Evolutionary conservation across 495 filamentous ascomycete species (phyloP), one percentile per base, ranked within the genome.

Genomic region (Neurospora terricola): DNA sequence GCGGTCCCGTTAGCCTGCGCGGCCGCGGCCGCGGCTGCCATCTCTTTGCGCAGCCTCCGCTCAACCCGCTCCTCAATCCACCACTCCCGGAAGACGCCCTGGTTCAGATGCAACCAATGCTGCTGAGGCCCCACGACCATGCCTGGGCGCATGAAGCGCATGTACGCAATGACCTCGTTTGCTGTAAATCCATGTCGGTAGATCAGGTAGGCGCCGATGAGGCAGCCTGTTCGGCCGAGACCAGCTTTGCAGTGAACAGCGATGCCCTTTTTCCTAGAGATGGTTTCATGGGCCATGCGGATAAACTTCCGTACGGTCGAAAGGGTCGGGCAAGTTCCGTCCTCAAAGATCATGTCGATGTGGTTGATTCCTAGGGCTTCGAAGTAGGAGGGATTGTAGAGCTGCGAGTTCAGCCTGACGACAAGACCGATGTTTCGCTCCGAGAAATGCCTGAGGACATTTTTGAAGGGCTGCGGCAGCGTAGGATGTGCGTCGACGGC

Each of bases 71-170:
- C 96, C 80, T 97, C 95, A 70, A 92, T 89, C 94, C 94, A 99
- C 96, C 96, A 99, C 78, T 98, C 93, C 14, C 96, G 90, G 89
- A 99, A 99, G 27, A 91, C 88, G 14, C 91, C 91, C 83, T 99
- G 96, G 84, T 99, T 97, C 72, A 98, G 90, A 79, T 98, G 96
- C 21, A 99, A 87, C 96, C 96, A 99, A 81, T 99, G 96, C 81
- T 99, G 96, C 78, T 99, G 96, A n/a, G 96, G 96, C 1, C 96
- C 96, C 39, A 99, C 96, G 3, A 99, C 96, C 96, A 99, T 99
- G 27, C 96, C 96, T 0, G 96, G 96, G 40, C 96, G 90, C 96
- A 98, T 99, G 83, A 99, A 99, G 73, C 96, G 90, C 96, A 99
- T 98, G 83, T 93, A 99, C 6, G 96, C 92, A 82, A 99, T 99